Base-by-base conservation (phyloP, 345 rosid species). In the Microthlaspi erraticum region DNA sequence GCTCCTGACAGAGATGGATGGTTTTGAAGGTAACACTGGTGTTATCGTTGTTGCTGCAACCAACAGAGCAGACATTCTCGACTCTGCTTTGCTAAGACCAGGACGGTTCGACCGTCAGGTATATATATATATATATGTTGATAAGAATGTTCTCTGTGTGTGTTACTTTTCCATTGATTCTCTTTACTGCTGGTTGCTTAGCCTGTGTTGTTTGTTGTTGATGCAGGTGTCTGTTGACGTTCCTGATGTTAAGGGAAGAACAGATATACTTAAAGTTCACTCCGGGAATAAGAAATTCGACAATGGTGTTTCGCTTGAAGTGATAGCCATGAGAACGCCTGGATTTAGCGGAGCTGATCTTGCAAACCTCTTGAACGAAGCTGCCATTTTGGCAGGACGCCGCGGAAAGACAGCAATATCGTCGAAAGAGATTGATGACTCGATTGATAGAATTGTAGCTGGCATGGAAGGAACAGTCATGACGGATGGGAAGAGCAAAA, bases 381-480 rank as follows among this genome's bases (percentile, higher is more conserved):
- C 97, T 48, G 96, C 98, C 10, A 90, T 93, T 76, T 80, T 90
- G 84, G 96, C 98, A 31, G 97, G 96, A 18, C 88, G 96, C 9
- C 96, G 97, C 13, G 97, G 91, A 14, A 88, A 80, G 88, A 74
- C 92, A n/a, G 92, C 84, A 12, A 88, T 93, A 68, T 87, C 98
- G 42, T 76, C 96, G 2, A 90, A 88, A 83, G 98, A 93, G 79
- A 82, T 93, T 71, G 98, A 93, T 73, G 97, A 90, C 69, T 87
- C 98, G 3, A 93, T 90, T 79, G 98, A 93, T 78, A 85, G 98
- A 73, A 93, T 93, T 77, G 96, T 93, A 66, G 97, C 97, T 51
- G 98, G 98, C 23, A 93, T 90, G 97, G 98, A 93, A 81, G 97
- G 97, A 66, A 90, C 98, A 0, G 97, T 89, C n/a, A 93, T 93